Conservation (phyloP, 2,329 filamentous ascomycete genomes). For the Ceratocystis papillata region DNA sequence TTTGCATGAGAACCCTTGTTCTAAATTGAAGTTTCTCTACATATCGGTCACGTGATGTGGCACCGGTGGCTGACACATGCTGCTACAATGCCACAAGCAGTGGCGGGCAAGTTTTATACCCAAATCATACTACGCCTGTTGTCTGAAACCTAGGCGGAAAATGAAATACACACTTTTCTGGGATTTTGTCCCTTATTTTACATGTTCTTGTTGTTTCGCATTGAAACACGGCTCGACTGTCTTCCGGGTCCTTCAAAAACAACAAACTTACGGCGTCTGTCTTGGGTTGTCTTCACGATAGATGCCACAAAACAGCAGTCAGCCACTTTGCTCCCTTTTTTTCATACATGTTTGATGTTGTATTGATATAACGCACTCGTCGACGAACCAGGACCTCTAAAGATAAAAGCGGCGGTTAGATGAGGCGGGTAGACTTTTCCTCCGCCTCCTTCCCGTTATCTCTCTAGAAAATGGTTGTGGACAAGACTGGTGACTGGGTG, state of each 20-base stretch:
- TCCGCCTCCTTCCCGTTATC: neutral
- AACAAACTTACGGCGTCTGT: neutral
- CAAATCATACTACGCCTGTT: neutral
- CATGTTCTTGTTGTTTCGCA: neutral
- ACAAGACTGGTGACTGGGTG: neutral
- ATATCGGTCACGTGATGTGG: no score
- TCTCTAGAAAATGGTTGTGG: neutral
- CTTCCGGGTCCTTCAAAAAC: neutral
- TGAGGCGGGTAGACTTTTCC: neutral
- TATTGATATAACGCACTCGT: neutral
- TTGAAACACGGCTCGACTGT: conserved; percentile 1
- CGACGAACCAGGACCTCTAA: neutral
- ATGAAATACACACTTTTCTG: neutral
- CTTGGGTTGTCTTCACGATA: neutral
- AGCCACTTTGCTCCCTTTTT: neutral
- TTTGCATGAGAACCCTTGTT: no score
- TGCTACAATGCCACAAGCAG: no score
- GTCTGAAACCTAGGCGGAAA: neutral
- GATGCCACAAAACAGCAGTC: neutral
- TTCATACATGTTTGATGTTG: neutral
- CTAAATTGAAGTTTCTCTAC: no score
- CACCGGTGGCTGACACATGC: no score
- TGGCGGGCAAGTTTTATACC: neutral
- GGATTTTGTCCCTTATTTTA: neutral
- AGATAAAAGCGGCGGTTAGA: neutral